Evolutionary conservation across 2,329 filamentous ascomycete species (phyloP), one percentile per base, ranked within the genome.

Genomic region (Monilinia aucupariae): DNA sequence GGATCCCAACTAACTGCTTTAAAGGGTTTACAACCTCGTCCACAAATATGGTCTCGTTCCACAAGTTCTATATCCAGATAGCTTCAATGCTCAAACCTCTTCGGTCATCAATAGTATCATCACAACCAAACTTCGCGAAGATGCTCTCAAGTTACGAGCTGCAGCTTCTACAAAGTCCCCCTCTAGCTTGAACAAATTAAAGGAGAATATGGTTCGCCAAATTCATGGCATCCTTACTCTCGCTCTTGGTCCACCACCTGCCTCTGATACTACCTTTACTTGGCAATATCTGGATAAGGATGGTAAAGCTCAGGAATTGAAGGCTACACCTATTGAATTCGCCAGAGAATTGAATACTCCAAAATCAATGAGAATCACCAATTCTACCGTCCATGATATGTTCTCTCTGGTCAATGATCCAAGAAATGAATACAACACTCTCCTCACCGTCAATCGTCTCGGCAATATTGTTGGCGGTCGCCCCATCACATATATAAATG

Each of bases 1-100:
- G 25, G 5, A 32, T 62, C 30, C 45, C 58, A 58, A 62, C 45
- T 9, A 43, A 7, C 15, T 59, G 10, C 22, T 6, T 15, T 17
- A 20, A 22, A 59, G 53, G 91, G 88, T 92, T 2, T 88, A 85
- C 68, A 96, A 96, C 71, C 78, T 96, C 12, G 90, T 96, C 6
- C 77, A 84, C 51, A 96, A 96, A 77, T 96, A 96, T 72, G 92
- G 92, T 34, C 82, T 96, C n/a, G 87, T 94, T 0, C 91, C 91
- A 3, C 89, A 96, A 73, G 77, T 80, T 0, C 76, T 96, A 2
- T 96, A 94, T 73, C 91, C 91, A 0, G 92, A 96, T 74, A 86
- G 82, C 61, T 93, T 83, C 80, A 93, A 90, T 73, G 90, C 91
- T 4, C 82, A 82, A 78, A 86, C 86, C 70, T 90, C 88, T 32